Percentiles rank a stretch among this genome's conserved stretches.
Evolutionary conservation across 441 rosid species (phyloP).

Genomic region (Geranium incanum): DNA sequence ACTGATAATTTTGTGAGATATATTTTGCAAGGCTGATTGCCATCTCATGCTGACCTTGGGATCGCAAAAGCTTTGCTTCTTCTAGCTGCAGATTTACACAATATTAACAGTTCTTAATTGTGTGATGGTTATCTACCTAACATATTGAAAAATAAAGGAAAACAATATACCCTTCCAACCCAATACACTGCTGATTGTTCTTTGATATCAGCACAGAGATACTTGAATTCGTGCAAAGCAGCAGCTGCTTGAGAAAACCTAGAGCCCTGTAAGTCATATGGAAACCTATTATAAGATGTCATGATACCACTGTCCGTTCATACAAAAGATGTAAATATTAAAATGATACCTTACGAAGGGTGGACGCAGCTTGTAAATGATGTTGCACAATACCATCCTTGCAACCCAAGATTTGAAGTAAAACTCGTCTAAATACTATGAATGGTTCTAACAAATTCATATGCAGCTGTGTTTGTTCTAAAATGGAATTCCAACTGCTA

Average conservation of each 20-base stretch:
- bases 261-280: slow-evolving; percentile 51
- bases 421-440: slow-evolving; percentile 79
- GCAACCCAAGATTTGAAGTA: slow-evolving; percentile 76
- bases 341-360: slow-evolving; percentile 75
- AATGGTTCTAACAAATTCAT: slow-evolving; percentile 93
- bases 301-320: slow-evolving; percentile 13
- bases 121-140: neutral
- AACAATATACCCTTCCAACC: slow-evolving; percentile 74
- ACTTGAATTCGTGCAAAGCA: slow-evolving; percentile 79
- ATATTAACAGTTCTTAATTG: neutral
- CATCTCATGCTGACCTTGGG: slow-evolving; percentile 93
- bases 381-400: slow-evolving; percentile 53
- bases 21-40: slow-evolving; percentile 86
- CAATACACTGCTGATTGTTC: slow-evolving; percentile 53
- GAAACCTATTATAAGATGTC: slow-evolving; percentile 20
- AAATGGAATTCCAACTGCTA: slow-evolving; percentile 64
- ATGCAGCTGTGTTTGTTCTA: slow-evolving; percentile 69
- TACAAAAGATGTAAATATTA: slow-evolving; percentile 15
- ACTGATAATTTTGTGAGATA: slow-evolving; percentile 55
- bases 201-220: slow-evolving; percentile 41
- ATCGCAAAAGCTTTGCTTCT: slow-evolving; percentile 89
- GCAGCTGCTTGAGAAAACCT: slow-evolving; percentile 89
- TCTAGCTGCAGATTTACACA: slow-evolving; percentile 52
- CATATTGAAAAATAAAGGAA: slow-evolving; percentile 2
- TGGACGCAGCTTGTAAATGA: slow-evolving; percentile 87